Percentiles rank a stretch among this genome's conserved stretches.
phyloP scores from a whole-genome alignment of 148 eudicot genomes.

The Spergularia marina region DNA sequence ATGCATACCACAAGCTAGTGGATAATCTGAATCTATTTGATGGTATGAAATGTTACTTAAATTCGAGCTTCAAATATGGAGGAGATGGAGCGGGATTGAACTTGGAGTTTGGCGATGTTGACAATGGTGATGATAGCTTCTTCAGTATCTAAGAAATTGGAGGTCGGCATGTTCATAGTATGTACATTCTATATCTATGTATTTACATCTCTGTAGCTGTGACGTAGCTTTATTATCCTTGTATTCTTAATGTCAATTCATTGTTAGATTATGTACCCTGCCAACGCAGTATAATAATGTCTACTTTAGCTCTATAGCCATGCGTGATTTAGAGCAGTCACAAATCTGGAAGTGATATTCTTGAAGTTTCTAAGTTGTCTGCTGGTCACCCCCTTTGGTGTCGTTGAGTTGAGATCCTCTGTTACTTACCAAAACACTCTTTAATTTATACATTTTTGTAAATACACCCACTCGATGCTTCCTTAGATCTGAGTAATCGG shows the following conservation, averaged over 20 bases:
- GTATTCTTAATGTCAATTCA: not conserved
- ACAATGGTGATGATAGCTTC: slow-evolving; percentile 51
- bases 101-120: slow-evolving; percentile 57
- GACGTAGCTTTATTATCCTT: slow-evolving; percentile 11
- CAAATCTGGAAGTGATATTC: not conserved
- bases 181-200: slow-evolving; percentile 38
- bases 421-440: no score
- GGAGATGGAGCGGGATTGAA: slow-evolving; percentile 37
- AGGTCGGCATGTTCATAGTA: slow-evolving; percentile 20
- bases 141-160: slow-evolving; percentile 29
- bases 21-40: slow-evolving; percentile 91
- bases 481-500: not conserved
- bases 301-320: not conserved
- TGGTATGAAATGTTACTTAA: slow-evolving; percentile 89
- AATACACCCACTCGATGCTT: not conserved
- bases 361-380: slow-evolving; percentile 6
- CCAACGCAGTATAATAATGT: slow-evolving; percentile 1
- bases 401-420: no score
- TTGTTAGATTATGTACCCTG: slow-evolving; percentile 11
- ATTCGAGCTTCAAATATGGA: slow-evolving; percentile 67
- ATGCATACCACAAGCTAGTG: slow-evolving; percentile 93
- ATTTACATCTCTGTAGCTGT: slow-evolving; percentile 20
- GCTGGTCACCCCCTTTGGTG: not conserved
- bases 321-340: not conserved
- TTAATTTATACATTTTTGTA: not conserved